These are phyloP conservation scores for Chamaenerion angustifolium DNA, from an alignment of 345 rosid genomes.

Conservation along the genomic window DNA sequence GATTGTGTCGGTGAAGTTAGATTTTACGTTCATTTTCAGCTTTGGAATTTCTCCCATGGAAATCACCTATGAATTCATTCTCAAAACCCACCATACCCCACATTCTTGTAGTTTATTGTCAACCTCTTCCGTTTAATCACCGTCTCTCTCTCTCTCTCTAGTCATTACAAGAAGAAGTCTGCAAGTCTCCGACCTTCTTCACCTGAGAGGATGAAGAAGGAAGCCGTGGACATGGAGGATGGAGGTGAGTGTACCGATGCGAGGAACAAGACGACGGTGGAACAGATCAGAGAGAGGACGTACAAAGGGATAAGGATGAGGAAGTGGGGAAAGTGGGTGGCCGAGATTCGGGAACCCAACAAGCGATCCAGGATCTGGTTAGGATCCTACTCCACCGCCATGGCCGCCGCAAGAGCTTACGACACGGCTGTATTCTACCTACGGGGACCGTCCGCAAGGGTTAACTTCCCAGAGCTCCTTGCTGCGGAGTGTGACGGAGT, in stretches of 20 bases:
- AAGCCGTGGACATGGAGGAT: background rate
- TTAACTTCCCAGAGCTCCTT: constrained; percentile 75
- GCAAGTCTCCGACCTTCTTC: background rate
- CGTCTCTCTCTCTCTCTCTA: too few species aligned
- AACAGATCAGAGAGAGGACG: constrained; percentile 25
- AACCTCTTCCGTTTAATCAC: too few species aligned
- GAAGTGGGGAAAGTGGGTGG: constrained; percentile 99
- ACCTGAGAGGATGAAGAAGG: background rate
- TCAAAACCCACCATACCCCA: too few species aligned
- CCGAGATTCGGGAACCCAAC: constrained; percentile 96
- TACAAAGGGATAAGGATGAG: constrained; percentile 99
- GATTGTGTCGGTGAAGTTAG: too few species aligned
- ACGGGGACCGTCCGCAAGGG: constrained; percentile 86
- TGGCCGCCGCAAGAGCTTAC: constrained; percentile 94
- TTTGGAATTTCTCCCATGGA: too few species aligned
- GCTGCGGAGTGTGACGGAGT: constrained; percentile 37
- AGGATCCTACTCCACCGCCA: constrained; percentile 83
- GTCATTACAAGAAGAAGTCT: too few species aligned
- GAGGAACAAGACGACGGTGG: constrained; percentile 12
- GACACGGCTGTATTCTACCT: constrained; percentile 91
- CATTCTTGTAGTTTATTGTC: too few species aligned
- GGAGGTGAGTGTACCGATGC: constrained; percentile 1
- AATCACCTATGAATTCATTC: too few species aligned
- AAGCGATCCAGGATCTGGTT: constrained; percentile 93
- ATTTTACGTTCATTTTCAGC: too few species aligned